Evolutionary conservation across 805 yeast genomes (phyloP), one percentile per base, ranked within the genome.

Genomic region (Metschnikowia lachancei): DNA sequence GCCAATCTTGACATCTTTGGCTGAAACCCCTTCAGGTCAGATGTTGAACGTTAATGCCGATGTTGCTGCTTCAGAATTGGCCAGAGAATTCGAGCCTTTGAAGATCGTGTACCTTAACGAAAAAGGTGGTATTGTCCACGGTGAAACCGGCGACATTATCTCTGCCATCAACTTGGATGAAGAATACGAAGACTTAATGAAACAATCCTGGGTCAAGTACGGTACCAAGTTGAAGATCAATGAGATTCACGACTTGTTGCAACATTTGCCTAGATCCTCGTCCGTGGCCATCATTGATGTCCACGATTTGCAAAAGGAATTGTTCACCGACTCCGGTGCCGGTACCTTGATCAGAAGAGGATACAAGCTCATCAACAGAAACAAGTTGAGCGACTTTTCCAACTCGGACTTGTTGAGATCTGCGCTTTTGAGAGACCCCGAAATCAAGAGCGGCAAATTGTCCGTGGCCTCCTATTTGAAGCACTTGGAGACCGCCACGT

Each of bases 271-370:
- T 50, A 83, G 98, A 67, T 88, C 97, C 3, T 90, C 97, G 0
- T 90, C 97, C 4, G 99, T 94, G 40, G 99, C 99, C 36, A 94
- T 94, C 64, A 94, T 94, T 59, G 87, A 92, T 56, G 97, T 94
- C 37, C 81, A 87, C 59, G 97, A 94, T 65, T 78, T 94, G 61
- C 98, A 94, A 72, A 94, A 92, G 66, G 99, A 94, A 69, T 80
- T 94, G 62, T 94, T 94, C 72, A 94, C 99, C 34, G 99, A 94
- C 67, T 86, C 96, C 14, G 99, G 99, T 68, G 99, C 99, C 26
- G 99, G 99, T 63, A 94, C 99, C 38, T 77, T 94, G 74, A 90
- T 94, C 60, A 86, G 99, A 78, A 83, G 99, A 69, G 99, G 99
- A 52, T 88, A 92, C 73, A 89, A 88, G 70, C 77, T 94, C 55